Evolutionary conservation across 371 early-diverging fungal genomes (phyloP).

Genomic region (Cokeromyces recurvatus): DNA sequence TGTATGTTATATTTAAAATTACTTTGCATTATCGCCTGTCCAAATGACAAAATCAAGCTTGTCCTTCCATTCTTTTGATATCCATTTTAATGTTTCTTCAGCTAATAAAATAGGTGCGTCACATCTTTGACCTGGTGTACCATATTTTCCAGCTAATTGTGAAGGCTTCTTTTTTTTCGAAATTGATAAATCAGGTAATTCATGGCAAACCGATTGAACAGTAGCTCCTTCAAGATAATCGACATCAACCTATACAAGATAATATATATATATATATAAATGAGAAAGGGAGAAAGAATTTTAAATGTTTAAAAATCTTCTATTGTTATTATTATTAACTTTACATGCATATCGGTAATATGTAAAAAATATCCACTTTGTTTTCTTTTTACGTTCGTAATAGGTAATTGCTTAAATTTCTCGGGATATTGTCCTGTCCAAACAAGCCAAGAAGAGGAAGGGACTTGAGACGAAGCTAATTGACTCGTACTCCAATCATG

Average conservation of each 20-base stretch:
- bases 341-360: conserved; percentile 74
- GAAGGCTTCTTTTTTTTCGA: conserved; percentile 6
- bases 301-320: no score
- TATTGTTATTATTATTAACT: no score
- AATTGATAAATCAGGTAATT: conserved; percentile 1
- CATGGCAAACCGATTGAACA: conserved; percentile 52
- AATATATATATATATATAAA: conserved; percentile 63
- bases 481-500: conserved; percentile 1
- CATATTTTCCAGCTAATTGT: conserved; percentile 18
- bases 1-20: neutral
- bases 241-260: conserved; percentile 44
- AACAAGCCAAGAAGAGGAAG: conserved; percentile 2
- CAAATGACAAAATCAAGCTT: conserved; percentile 75
- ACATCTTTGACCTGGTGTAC: conserved; percentile 58
- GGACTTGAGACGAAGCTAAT: neutral
- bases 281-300: conserved; percentile 73
- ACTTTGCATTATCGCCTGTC: conserved; percentile 80
- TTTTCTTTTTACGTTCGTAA: conserved; percentile 9
- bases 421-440: conserved; percentile 3
- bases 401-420: neutral
- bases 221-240: conserved; percentile 49
- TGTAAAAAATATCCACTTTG: conserved; percentile 59
- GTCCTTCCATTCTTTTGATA: conserved; percentile 50
- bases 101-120: conserved; percentile 67
- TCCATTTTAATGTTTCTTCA: conserved; percentile 65